Evolutionary conservation across 2,329 filamentous ascomycete genomes (phyloP).

Genomic region (Colletotrichum chlorophyti): DNA sequence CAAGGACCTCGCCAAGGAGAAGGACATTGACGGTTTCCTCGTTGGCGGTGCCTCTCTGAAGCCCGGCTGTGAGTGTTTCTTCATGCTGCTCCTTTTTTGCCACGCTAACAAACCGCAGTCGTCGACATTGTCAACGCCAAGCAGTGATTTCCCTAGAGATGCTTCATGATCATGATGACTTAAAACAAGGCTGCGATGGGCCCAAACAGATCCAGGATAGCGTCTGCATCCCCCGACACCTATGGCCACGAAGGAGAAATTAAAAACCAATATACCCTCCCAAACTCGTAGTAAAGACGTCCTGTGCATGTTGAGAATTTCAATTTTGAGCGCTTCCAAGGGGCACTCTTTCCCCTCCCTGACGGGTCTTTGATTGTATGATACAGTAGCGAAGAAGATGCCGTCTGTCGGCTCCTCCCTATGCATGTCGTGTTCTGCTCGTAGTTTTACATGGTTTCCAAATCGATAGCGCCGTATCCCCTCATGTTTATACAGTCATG

Average conservation of each 20-base stretch:
- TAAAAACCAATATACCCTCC: slow-evolving; percentile 19
- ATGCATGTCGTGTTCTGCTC: slow-evolving; percentile 2
- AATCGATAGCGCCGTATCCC: neutral
- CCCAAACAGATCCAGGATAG: neutral
- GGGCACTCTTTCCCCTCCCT: slow-evolving; percentile 15
- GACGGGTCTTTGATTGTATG: slow-evolving; percentile 13
- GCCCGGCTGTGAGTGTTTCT: slow-evolving; percentile 77
- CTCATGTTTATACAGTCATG: slow-evolving; percentile 53
- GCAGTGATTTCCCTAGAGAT: slow-evolving; percentile 44
- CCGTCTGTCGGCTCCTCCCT: neutral
- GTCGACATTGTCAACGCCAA: slow-evolving; percentile 67
- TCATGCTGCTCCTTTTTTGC: neutral
- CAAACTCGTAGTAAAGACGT: neutral
- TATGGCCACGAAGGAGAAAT: slow-evolving; percentile 5
- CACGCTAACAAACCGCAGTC: slow-evolving; percentile 44
- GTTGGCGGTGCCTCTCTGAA: slow-evolving; percentile 97
- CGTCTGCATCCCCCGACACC: neutral
- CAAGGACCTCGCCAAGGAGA: slow-evolving; percentile 87
- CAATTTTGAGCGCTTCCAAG: slow-evolving; percentile 8
- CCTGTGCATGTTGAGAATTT: slow-evolving; percentile 4
- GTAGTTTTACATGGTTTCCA: slow-evolving; percentile 15
- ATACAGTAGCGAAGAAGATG: slow-evolving; percentile 18
- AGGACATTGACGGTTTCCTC: slow-evolving; percentile 97
- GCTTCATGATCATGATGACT: slow-evolving; percentile 28
- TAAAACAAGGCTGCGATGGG: slow-evolving; percentile 3